phyloP scores from a whole-genome alignment of 2,329 filamentous ascomycete species.

The Cladosporium sp. region DNA sequence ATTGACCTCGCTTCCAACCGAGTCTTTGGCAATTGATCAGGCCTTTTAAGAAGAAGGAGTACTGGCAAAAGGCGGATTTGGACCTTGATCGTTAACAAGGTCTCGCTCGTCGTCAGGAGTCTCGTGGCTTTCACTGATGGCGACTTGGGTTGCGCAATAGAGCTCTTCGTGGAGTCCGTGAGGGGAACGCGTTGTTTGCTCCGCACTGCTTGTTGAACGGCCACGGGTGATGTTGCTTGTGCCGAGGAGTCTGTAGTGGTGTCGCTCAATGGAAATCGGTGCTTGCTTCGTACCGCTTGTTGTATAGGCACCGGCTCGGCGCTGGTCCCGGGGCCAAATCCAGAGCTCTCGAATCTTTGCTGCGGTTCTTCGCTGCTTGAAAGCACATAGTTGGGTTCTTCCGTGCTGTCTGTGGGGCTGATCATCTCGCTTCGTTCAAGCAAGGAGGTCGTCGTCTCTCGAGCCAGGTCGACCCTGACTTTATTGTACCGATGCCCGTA shows the following conservation, averaged over 20 bases:
- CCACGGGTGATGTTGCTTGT: background rate
- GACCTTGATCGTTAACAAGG: background rate
- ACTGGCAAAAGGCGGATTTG: conserved; percentile 2
- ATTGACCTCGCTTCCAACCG: background rate
- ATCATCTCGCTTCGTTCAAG: background rate
- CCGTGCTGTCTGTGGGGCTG: no score
- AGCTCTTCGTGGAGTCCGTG: background rate
- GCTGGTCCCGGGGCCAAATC: no score
- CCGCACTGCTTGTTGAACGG: background rate
- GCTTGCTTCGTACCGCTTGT: background rate
- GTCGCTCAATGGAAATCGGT: background rate
- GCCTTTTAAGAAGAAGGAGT: background rate
- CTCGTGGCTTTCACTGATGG: background rate
- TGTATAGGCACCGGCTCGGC: no score
- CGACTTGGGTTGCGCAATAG: background rate
- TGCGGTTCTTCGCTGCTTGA: no score
- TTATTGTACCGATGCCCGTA: background rate
- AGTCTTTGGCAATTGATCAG: background rate
- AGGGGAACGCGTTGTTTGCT: background rate
- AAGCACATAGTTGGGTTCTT: no score
- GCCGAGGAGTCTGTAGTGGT: background rate
- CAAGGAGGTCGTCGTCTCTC: background rate
- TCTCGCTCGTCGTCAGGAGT: background rate
- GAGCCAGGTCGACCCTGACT: background rate
- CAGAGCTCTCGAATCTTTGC: no score